Percentiles rank a stretch among this genome's conserved stretches.
phyloP scores from a whole-genome alignment of 2,329 filamentous ascomycete species.

The Cytospora leucostoma region DNA sequence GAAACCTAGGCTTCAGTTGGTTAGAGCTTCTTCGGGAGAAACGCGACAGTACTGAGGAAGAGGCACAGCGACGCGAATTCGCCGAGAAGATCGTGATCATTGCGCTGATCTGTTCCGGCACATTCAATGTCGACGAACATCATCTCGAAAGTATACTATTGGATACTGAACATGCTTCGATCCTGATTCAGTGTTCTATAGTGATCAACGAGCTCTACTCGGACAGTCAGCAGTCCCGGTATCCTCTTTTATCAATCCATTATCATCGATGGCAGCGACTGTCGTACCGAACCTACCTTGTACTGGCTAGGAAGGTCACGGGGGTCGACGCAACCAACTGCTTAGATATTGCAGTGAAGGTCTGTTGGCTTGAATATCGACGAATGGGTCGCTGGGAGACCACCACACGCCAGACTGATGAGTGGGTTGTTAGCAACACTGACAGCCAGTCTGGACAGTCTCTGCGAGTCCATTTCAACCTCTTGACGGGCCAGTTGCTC shows the following conservation, averaged over 20 bases:
- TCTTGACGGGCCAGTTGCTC: conserved; percentile 53
- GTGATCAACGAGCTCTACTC: conserved; percentile 15
- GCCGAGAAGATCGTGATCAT: conserved; percentile 40
- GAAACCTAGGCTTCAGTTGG: conserved; percentile 45
- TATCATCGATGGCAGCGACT: conserved; percentile 34
- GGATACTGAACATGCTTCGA: conserved; percentile 32
- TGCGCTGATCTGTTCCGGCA: conserved; percentile 44
- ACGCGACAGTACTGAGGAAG: conserved; percentile 30
- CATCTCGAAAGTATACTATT: conserved; percentile 36
- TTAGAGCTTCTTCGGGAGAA: conserved; percentile 37
- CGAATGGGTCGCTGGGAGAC: conserved; percentile 15
- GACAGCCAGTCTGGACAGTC: background rate
- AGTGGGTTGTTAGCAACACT: conserved; percentile 32
- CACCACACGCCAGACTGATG: background rate
- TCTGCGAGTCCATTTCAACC: conserved; percentile 47
- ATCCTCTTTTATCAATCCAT: conserved; percentile 28
- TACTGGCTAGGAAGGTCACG: conserved; percentile 29
- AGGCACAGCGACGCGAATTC: conserved; percentile 37
- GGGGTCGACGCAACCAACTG: background rate
- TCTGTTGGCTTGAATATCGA: conserved; percentile 35
- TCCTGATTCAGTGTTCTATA: conserved; percentile 34
- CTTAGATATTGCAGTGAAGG: conserved; percentile 34
- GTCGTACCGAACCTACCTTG: conserved; percentile 28
- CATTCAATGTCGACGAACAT: conserved; percentile 46
- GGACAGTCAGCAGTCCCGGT: background rate